Percentiles rank a stretch among this genome's conserved stretches.
phyloP scores from a whole-genome alignment of 345 rosid genomes.

The Ricinus communis region DNA sequence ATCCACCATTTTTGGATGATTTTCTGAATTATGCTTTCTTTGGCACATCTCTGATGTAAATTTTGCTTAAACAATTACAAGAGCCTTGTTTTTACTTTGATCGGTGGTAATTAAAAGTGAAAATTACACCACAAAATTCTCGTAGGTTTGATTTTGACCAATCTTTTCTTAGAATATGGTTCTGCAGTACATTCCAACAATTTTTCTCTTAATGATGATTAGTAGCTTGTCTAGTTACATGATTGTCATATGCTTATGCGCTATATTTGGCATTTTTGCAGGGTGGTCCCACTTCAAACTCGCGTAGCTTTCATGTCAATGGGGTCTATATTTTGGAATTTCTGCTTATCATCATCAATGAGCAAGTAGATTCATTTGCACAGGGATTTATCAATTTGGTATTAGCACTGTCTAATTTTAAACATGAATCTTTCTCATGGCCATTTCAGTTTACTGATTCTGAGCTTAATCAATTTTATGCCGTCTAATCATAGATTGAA shows the following conservation, averaged over 20 bases:
- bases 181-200: too few species aligned
- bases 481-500: too few species aligned
- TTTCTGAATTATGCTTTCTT: too few species aligned
- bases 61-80: too few species aligned
- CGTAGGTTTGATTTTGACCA: too few species aligned
- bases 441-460: not conserved
- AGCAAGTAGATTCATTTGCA: constrained; percentile 52
- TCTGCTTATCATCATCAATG: constrained; percentile 80
- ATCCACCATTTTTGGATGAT: too few species aligned
- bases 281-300: constrained; percentile 91
- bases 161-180: too few species aligned
- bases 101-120: too few species aligned
- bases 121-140: too few species aligned
- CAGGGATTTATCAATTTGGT: constrained; percentile 11
- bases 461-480: not conserved
- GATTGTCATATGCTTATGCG: not conserved
- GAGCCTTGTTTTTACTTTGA: too few species aligned
- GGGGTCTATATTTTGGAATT: constrained; percentile 95
- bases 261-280: constrained; percentile 31
- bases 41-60: too few species aligned
- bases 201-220: not conserved
- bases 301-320: constrained; percentile 95
- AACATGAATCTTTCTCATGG: too few species aligned
- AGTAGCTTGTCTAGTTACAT: not conserved
- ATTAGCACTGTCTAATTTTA: not conserved